These are phyloP conservation scores for Paraleonurus japonicus DNA, from an alignment of 257 asterid species.

Conservation along the genomic window DNA sequence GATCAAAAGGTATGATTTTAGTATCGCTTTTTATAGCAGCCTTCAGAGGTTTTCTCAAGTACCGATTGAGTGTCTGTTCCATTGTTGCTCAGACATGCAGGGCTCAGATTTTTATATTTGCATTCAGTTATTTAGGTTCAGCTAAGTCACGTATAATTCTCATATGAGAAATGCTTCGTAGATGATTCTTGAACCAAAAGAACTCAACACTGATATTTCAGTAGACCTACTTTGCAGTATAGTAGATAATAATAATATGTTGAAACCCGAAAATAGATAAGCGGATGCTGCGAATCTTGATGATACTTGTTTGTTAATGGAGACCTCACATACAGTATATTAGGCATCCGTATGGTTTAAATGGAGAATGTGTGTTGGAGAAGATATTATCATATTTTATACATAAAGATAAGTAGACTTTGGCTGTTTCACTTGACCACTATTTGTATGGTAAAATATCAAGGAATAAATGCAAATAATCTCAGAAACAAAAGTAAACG, in stretches of 20 bases:
- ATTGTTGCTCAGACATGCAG: no score
- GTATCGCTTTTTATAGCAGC: slow-evolving; percentile 11
- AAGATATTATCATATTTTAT: slow-evolving; percentile 16
- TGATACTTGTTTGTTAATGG: not conserved
- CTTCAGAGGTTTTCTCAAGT: not conserved
- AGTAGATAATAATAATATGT: not conserved
- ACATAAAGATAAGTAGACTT: not conserved
- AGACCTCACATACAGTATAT: not conserved
- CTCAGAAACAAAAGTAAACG: not conserved
- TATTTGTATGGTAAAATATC: not conserved
- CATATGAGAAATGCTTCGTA: not conserved
- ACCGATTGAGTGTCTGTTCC: not conserved
- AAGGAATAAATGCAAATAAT: not conserved
- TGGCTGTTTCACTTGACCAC: slow-evolving; percentile 2
- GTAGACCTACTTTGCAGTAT: not conserved
- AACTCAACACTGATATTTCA: slow-evolving; percentile 1
- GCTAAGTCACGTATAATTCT: slow-evolving; percentile 6
- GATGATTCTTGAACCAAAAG: not conserved
- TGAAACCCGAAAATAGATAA: slow-evolving; percentile 12
- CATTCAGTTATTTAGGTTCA: not conserved
- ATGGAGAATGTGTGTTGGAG: not conserved
- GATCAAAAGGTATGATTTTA: slow-evolving; percentile 63
- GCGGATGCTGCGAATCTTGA: slow-evolving; percentile 16
- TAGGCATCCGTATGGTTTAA: slow-evolving; percentile 10
- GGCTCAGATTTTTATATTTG: no score